phyloP scores from a whole-genome alignment of 345 rosid species.

The Schrenkiella parvula region DNA sequence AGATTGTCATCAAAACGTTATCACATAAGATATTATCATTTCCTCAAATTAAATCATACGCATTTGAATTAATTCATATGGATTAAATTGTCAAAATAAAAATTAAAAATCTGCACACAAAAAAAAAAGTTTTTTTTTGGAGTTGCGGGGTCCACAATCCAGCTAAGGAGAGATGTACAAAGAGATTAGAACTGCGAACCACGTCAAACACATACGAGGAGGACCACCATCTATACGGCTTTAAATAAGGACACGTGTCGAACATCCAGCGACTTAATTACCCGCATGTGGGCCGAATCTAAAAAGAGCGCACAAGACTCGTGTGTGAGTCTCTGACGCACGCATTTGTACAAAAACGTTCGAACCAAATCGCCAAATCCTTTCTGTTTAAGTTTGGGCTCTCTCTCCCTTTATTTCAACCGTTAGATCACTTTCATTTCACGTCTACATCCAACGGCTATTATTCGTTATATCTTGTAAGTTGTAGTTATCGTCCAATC shows the following conservation, averaged over 20 bases:
- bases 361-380: constrained; percentile 4
- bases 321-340: constrained; percentile 31
- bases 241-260: constrained; percentile 14
- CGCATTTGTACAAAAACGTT: constrained; percentile 21
- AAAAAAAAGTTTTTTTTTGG: no score
- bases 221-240: constrained; percentile 22
- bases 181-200: constrained; percentile 22
- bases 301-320: constrained; percentile 22
- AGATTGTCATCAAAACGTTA: neutral
- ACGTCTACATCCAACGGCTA: constrained; percentile 7
- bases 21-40: neutral
- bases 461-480: neutral
- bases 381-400: constrained; percentile 12
- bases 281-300: constrained; percentile 33
- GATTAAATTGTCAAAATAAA: neutral
- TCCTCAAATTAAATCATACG: neutral
- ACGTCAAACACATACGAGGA: constrained; percentile 22
- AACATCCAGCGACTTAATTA: neutral
- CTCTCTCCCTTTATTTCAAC: neutral
- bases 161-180: constrained; percentile 27
- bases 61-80: neutral
- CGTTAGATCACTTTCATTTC: constrained; percentile 10
- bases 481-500: neutral
- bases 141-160: constrained; percentile 13
- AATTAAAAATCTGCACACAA: neutral